phyloP scores from a whole-genome alignment of 306 rosid species.

The Corylus heterophylla region DNA sequence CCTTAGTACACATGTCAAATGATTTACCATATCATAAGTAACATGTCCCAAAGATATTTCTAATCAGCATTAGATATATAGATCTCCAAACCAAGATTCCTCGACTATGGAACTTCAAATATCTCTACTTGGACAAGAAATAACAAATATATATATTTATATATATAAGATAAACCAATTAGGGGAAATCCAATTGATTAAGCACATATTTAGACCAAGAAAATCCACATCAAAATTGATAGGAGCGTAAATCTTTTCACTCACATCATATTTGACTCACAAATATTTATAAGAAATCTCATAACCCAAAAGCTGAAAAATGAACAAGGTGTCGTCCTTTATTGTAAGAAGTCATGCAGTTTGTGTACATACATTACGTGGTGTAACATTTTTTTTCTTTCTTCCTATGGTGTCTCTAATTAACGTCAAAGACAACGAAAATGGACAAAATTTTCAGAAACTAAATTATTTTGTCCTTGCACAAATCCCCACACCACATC shows the following conservation, averaged over 20 bases:
- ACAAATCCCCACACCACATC: slow-evolving; percentile 33
- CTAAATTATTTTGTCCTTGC: slow-evolving; percentile 10
- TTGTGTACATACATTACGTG: background rate
- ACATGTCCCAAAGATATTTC: background rate
- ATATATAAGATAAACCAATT: background rate
- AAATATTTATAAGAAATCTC: too few relatives aligned
- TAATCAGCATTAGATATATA: background rate
- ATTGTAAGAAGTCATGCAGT: too few relatives aligned
- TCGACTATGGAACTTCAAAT: background rate
- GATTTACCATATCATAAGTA: background rate
- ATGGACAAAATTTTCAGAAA: background rate
- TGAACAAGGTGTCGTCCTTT: too few relatives aligned
- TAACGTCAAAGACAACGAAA: background rate
- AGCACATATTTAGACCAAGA: background rate
- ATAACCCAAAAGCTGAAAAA: too few relatives aligned
- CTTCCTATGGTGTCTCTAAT: background rate
- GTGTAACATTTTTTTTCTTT: background rate
- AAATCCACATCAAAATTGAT: background rate
- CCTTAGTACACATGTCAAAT: slow-evolving; percentile 23
- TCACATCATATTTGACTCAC: too few relatives aligned
- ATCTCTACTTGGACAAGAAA: too few relatives aligned
- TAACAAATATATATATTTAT: background rate
- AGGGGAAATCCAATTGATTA: background rate
- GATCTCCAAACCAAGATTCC: background rate
- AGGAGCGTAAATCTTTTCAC: too few relatives aligned